These are phyloP conservation scores for Cercophora scortea DNA, from an alignment of 495 filamentous ascomycete species.

Conservation along the genomic window DNA sequence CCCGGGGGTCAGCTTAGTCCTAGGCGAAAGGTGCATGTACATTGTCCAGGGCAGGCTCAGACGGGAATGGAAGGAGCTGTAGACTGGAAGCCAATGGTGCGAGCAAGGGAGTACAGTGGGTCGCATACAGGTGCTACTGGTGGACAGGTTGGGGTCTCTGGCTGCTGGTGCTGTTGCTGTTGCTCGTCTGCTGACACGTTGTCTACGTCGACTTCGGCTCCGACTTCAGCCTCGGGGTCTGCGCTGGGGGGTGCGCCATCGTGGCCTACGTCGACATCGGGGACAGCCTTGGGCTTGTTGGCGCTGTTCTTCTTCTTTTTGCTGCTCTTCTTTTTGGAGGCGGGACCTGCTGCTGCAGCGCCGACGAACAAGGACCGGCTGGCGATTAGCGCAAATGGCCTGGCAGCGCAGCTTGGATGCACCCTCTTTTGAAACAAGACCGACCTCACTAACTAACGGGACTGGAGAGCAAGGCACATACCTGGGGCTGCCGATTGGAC, in stretches of 20 bases:
- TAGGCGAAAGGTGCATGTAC: no score
- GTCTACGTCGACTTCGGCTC: no score
- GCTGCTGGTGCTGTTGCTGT: not conserved
- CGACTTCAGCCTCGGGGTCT: constrained; percentile 12
- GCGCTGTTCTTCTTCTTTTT: constrained; percentile 56
- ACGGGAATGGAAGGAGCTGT: no score
- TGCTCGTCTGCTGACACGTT: constrained; percentile 20
- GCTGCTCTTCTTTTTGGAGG: constrained; percentile 58
- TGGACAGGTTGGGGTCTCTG: constrained; percentile 7
- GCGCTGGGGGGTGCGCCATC: constrained; percentile 26
- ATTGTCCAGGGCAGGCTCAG: no score
- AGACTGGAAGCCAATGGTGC: not conserved
- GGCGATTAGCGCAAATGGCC: constrained; percentile 16
- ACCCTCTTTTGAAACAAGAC: not conserved
- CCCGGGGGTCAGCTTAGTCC: not conserved
- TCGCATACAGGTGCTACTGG: constrained; percentile 12
- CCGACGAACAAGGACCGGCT: constrained; percentile 3
- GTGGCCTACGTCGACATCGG: constrained; percentile 1
- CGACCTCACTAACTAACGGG: not conserved
- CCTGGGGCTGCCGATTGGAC: constrained; percentile 19
- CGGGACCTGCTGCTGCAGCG: constrained; percentile 4
- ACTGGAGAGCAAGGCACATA: constrained; percentile 4
- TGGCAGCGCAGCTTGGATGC: not conserved
- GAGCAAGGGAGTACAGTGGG: constrained; percentile 6
- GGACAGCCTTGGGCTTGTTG: constrained; percentile 12